Percentiles rank a stretch among this genome's conserved stretches.
Evolutionary conservation across 345 rosid species (phyloP).

Genomic region (Heritiera littoralis): DNA sequence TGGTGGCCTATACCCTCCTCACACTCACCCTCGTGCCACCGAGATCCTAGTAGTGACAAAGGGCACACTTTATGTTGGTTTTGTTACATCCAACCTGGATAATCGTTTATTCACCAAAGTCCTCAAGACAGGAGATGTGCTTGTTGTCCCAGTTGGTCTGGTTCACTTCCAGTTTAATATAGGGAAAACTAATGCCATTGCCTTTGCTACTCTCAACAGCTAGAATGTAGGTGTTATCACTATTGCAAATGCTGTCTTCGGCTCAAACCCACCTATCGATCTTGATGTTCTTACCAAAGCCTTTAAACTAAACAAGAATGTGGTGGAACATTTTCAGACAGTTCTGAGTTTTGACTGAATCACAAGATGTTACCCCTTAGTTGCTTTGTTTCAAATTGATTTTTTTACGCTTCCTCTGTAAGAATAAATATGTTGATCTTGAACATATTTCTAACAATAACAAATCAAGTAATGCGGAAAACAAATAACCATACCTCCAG

Average conservation of each 20-base stretch:
- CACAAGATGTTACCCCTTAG: too few species aligned
- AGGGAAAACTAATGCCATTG: slow-evolving; percentile 18
- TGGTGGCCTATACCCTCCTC: slow-evolving; percentile 36
- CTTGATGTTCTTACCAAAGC: background rate
- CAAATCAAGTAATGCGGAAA: too few species aligned
- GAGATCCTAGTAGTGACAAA: slow-evolving; percentile 27
- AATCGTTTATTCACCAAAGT: slow-evolving; percentile 27
- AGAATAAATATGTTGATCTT: too few species aligned
- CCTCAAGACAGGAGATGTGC: slow-evolving; percentile 31
- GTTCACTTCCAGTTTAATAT: slow-evolving; percentile 39
- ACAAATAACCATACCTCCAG: too few species aligned
- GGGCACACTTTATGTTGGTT: slow-evolving; percentile 31
- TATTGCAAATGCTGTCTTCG: slow-evolving; percentile 10
- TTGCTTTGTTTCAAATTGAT: too few species aligned
- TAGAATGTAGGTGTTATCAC: slow-evolving; percentile 11
- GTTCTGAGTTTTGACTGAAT: background rate
- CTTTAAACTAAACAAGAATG: background rate
- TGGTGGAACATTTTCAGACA: background rate
- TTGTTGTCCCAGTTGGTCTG: slow-evolving; percentile 38
- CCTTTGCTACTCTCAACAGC: slow-evolving; percentile 13
- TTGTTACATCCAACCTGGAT: slow-evolving; percentile 25
- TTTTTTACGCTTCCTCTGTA: too few species aligned
- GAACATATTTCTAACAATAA: too few species aligned
- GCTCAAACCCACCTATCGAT: background rate
- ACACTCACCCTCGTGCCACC: slow-evolving; percentile 31